Percentiles rank a stretch among this genome's conserved stretches.
Evolutionary conservation across 768 basidiomycete species (phyloP).

Genomic region (Pulveroboletus sp.): DNA sequence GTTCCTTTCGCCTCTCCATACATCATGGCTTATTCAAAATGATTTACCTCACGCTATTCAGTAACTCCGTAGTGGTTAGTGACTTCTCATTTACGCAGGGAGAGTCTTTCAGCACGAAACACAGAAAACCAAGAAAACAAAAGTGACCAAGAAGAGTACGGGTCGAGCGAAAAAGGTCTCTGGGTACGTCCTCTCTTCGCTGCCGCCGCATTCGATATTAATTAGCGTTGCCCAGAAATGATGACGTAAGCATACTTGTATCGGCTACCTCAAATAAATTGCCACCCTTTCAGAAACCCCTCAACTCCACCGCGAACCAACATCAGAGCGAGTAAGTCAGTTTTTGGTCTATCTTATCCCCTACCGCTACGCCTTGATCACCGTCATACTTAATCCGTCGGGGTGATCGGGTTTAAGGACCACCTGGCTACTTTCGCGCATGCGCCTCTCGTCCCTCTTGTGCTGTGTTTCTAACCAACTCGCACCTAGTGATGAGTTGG

Average conservation of each 20-base stretch:
- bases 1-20: neutral
- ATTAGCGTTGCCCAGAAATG: conserved; percentile 19
- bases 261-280: conserved; percentile 17
- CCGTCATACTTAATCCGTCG: conserved; percentile 11
- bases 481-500: conserved; percentile 49
- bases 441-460: conserved; percentile 60
- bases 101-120: conserved; percentile 7
- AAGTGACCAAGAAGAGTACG: conserved; percentile 25
- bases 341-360: conserved; percentile 18
- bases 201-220: neutral
- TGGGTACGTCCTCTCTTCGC: conserved; percentile 10
- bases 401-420: conserved; percentile 23
- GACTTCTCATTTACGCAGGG: conserved; percentile 1
- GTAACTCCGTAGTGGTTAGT: conserved; percentile 26
- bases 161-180: conserved; percentile 17
- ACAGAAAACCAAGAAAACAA: conserved; percentile 42
- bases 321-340: conserved; percentile 31
- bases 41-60: conserved; percentile 16
- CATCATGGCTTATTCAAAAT: neutral
- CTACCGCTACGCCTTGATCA: conserved; percentile 9
- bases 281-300: conserved; percentile 23
- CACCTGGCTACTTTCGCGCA: conserved; percentile 38
- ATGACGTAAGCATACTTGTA: conserved; percentile 31
- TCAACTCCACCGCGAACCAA: conserved; percentile 22
- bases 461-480: conserved; percentile 62